A percentile compares a stretch with the other conserved stretches of the same genome.
Evolutionary conservation across 2,329 filamentous ascomycete genomes (phyloP).

Genomic region (Amylocarpus encephaloides): DNA sequence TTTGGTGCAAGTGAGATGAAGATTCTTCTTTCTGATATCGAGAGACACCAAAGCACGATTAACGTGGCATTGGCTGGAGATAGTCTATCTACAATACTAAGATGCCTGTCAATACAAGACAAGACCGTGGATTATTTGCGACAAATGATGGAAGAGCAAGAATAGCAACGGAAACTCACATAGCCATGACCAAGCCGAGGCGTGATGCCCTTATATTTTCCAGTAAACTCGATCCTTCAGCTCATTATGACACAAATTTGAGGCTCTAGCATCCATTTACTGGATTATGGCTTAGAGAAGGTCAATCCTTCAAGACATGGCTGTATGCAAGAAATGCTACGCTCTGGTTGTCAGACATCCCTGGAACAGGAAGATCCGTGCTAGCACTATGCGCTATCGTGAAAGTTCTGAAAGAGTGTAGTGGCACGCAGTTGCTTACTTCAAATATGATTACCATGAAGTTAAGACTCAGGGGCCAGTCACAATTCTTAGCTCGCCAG

Average conservation of each 20-base stretch:
- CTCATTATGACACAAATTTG: not conserved
- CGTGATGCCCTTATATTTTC: not conserved
- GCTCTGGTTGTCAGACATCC: slow-evolving; percentile 16
- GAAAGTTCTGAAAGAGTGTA: slow-evolving; percentile 9
- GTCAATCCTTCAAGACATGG: slow-evolving; percentile 13
- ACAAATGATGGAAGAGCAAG: not conserved
- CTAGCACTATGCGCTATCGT: slow-evolving; percentile 8
- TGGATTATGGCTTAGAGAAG: slow-evolving; percentile 30
- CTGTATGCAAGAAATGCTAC: slow-evolving; percentile 5
- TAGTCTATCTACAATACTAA: not conserved
- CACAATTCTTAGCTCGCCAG: no score
- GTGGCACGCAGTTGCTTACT: slow-evolving; percentile 14
- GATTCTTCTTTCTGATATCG: slow-evolving; percentile 3
- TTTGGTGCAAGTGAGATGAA: slow-evolving; percentile 5
- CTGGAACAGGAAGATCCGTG: slow-evolving; percentile 19
- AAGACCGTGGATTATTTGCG: not conserved
- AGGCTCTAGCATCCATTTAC: not conserved
- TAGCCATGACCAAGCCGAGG: not conserved
- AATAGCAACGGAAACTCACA: not conserved
- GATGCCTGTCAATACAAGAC: not conserved
- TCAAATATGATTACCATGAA: slow-evolving; percentile 29
- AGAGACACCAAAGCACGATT: slow-evolving; percentile 4
- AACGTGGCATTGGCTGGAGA: not conserved
- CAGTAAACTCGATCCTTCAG: not conserved
- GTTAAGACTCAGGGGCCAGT: no score